phyloP scores from a whole-genome alignment of 805 yeast species.

The Pichia insulana region DNA sequence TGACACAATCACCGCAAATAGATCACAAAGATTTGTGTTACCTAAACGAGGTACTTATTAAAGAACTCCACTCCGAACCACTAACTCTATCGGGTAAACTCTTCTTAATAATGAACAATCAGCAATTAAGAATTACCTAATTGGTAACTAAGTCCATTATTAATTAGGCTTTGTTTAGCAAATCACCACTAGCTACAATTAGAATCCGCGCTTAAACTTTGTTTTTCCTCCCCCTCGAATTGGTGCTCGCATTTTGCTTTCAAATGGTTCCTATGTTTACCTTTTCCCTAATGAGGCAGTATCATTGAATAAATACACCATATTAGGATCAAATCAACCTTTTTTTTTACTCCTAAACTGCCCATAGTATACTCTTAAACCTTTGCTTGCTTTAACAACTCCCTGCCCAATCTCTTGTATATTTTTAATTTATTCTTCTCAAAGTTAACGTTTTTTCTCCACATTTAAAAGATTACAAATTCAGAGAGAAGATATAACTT shows the following conservation, averaged over 20 bases:
- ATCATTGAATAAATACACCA: neutral
- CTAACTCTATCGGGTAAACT: neutral
- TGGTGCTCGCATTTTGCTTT: neutral
- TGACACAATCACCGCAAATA: neutral
- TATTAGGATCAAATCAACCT: too few species aligned
- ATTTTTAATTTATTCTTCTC: too few species aligned
- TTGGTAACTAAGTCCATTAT: neutral
- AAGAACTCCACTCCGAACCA: neutral
- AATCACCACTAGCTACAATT: too few species aligned
- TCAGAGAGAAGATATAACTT: neutral
- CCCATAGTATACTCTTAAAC: too few species aligned
- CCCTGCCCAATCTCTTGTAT: neutral
- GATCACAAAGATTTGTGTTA: conserved; percentile 6
- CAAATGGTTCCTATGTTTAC: neutral
- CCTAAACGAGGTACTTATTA: conserved; percentile 3
- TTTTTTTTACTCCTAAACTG: too few species aligned
- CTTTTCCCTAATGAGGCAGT: conserved; percentile 8
- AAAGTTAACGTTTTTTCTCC: too few species aligned
- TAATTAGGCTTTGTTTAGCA: neutral
- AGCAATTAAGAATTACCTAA: neutral
- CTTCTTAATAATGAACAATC: neutral
- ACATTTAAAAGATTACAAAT: too few species aligned
- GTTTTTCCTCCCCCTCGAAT: too few species aligned
- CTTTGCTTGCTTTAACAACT: neutral
- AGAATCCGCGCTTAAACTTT: too few species aligned